These are phyloP conservation scores for Geotrichum klebahnii DNA, from an alignment of 1,139 yeast genomes.

Conservation along the genomic window DNA sequence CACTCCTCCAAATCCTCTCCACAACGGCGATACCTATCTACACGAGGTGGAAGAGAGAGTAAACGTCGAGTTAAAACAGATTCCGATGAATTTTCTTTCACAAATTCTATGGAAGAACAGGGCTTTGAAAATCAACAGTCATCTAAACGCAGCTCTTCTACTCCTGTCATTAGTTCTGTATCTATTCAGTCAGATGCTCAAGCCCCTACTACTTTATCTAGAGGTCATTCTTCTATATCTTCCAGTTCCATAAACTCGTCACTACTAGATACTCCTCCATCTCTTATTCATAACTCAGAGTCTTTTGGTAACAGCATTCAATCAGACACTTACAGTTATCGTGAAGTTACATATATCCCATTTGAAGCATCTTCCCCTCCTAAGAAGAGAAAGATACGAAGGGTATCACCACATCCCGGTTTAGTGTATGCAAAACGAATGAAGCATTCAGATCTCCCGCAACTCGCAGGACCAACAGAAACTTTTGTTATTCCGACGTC, in stretches of 20 bases:
- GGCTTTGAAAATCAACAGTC: no score
- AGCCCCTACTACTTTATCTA: not conserved
- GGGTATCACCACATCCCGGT: not conserved
- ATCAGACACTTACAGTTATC: not conserved
- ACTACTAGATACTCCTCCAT: not conserved
- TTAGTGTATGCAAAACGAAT: conserved; percentile 1
- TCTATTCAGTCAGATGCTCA: not conserved
- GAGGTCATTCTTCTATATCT: not conserved
- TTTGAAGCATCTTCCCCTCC: not conserved
- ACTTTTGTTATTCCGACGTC: conserved; percentile 1
- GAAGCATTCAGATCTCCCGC: not conserved
- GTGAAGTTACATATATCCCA: no score
- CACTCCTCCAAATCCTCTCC: not conserved
- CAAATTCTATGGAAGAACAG: no score
- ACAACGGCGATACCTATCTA: conserved; percentile 1
- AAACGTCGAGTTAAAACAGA: not conserved
- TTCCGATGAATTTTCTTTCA: no score
- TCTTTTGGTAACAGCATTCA: not conserved
- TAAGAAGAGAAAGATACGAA: not conserved
- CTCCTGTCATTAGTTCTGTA: not conserved
- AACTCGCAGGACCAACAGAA: not conserved
- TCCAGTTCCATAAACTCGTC: not conserved
- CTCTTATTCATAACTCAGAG: conserved; percentile 1
- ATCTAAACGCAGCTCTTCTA: not conserved
- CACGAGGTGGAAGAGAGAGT: not conserved